phyloP scores from a whole-genome alignment of 208 protist species.

The Leishmania gerbilli region DNA sequence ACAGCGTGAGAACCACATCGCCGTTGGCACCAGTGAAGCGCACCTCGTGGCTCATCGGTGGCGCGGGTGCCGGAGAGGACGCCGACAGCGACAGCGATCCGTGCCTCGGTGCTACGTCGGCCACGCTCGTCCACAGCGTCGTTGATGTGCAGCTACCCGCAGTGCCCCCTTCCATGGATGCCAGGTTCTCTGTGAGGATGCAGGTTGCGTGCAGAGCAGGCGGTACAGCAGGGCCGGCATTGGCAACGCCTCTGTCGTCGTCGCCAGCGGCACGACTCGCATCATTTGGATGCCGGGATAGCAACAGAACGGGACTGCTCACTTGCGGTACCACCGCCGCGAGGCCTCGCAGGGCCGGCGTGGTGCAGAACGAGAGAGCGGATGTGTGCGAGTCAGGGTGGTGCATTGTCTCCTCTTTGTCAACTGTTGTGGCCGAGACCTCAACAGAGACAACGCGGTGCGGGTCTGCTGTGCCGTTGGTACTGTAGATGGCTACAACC shows the following conservation, averaged over 20 bases:
- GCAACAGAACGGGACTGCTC: constrained; percentile 30
- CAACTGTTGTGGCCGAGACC: neutral
- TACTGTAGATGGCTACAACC: constrained; percentile 26
- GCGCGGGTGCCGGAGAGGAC: neutral
- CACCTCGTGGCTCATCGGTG: constrained; percentile 15
- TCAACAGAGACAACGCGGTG: constrained; percentile 22
- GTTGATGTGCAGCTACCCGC: constrained; percentile 1
- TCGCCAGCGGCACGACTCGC: neutral
- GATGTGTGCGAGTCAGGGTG: neutral
- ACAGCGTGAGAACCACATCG: constrained; percentile 33
- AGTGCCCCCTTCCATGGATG: neutral
- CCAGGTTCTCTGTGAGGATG: constrained; percentile 20
- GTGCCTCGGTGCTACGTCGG: constrained; percentile 5
- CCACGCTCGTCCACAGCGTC: constrained; percentile 27
- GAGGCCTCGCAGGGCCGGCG: constrained; percentile 26
- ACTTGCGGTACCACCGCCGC: constrained; percentile 39
- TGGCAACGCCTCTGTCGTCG: neutral
- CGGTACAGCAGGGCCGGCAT: neutral
- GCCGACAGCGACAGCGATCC: neutral
- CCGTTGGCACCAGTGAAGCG: constrained; percentile 29
- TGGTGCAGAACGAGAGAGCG: constrained; percentile 22
- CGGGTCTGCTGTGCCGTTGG: constrained; percentile 20
- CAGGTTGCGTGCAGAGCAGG: constrained; percentile 15
- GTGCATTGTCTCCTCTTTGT: neutral
- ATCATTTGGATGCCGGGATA: neutral